Conservation (phyloP, 225 moss, liverwort and hornwort genomes). For the Straminergon stramineum region DNA sequence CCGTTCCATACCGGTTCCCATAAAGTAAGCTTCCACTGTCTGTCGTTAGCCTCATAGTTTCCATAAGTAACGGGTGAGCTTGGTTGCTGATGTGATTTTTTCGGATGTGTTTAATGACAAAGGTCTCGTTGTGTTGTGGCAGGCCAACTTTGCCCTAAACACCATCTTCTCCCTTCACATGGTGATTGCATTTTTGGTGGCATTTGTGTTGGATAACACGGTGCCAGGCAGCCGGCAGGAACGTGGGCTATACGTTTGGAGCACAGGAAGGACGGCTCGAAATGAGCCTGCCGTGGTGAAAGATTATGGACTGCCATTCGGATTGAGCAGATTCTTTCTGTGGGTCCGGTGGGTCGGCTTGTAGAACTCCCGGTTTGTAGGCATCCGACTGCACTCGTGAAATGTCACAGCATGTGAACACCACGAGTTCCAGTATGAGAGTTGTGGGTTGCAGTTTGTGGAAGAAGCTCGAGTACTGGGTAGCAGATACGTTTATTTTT, state of each 20-base stretch:
- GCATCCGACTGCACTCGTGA: not conserved
- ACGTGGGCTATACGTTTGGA: slow-evolving; percentile 76
- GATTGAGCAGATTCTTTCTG: slow-evolving; percentile 53
- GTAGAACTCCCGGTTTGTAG: not conserved
- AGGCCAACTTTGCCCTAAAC: slow-evolving; percentile 63
- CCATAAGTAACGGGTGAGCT: not conserved
- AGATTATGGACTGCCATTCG: slow-evolving; percentile 72
- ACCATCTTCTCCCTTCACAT: slow-evolving; percentile 79
- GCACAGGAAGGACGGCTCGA: slow-evolving; percentile 52
- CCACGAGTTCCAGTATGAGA: not conserved
- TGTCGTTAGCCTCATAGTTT: not conserved
- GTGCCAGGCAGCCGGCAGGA: slow-evolving; percentile 87
- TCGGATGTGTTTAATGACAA: not conserved
- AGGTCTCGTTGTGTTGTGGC: not conserved
- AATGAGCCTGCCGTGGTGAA: slow-evolving; percentile 69
- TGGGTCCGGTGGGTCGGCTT: slow-evolving; percentile 70
- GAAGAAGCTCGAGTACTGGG: not conserved
- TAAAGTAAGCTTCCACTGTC: slow-evolving; percentile 12
- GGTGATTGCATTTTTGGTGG: slow-evolving; percentile 85
- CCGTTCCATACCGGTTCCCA: slow-evolving; percentile 54
- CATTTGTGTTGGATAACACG: slow-evolving; percentile 77
- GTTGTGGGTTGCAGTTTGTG: slow-evolving; percentile 13
- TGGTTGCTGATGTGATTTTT: not conserved
- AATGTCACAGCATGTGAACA: not conserved
- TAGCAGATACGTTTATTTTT: not conserved